A percentile compares a stretch with the other conserved stretches of the same genome.
Conservation (phyloP, 805 yeast genomes). For the Barnettozyma sp. region DNA sequence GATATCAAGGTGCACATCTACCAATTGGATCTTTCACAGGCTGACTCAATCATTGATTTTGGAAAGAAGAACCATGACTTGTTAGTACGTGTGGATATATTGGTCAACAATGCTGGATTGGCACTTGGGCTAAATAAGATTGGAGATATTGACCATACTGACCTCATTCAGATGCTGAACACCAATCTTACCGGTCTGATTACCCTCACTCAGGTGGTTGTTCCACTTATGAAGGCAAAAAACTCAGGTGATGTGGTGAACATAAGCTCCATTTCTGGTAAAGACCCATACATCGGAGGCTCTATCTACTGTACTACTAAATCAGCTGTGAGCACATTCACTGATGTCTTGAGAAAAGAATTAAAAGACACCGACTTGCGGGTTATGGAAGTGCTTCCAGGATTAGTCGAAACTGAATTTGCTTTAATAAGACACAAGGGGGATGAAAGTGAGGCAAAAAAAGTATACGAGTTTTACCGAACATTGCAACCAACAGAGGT, state of each 20-base stretch:
- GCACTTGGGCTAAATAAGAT: constrained; percentile 76
- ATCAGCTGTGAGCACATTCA: constrained; percentile 65
- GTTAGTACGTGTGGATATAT: constrained; percentile 53
- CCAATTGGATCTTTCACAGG: constrained; percentile 47
- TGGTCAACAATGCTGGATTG: constrained; percentile 66
- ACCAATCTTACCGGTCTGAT: constrained; percentile 85
- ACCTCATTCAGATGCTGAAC: constrained; percentile 67
- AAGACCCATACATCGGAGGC: constrained; percentile 58
- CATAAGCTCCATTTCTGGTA: constrained; percentile 68
- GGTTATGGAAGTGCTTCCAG: constrained; percentile 55
- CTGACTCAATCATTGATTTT: constrained; percentile 44
- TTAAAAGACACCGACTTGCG: constrained; percentile 53
- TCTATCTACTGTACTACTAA: constrained; percentile 70
- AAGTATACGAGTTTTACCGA: constrained; percentile 44
- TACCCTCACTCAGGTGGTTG: constrained; percentile 68
- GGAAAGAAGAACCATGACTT: constrained; percentile 41
- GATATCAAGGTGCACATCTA: constrained; percentile 30
- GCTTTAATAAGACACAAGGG: constrained; percentile 50
- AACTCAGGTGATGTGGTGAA: constrained; percentile 65
- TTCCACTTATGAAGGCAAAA: constrained; percentile 58
- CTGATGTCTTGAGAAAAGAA: constrained; percentile 66
- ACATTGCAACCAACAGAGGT: constrained; percentile 50
- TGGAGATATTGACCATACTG: constrained; percentile 55
- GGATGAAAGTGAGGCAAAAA: constrained; percentile 41
- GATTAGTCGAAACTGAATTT: constrained; percentile 57